Evolutionary conservation across 2,329 filamentous ascomycete genomes (phyloP).

Genomic region (Teratosphaeria viscida): DNA sequence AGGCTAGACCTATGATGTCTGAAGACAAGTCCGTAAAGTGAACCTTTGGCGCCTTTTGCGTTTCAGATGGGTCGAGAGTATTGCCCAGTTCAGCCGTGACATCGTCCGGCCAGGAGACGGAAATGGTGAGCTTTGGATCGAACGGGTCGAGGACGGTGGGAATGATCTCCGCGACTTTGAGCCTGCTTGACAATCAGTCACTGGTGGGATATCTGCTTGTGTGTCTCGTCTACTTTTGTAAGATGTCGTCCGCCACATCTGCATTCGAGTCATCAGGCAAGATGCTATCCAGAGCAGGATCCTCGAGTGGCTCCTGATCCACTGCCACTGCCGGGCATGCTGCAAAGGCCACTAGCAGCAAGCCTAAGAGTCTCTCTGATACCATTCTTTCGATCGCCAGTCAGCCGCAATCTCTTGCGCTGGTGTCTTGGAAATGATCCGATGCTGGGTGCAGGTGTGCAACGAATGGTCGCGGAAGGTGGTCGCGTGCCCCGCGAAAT

Average conservation of each 20-base stretch:
- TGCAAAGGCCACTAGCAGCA: not conserved
- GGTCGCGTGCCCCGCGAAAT: not conserved
- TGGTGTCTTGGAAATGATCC: not conserved
- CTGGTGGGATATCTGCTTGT: not conserved
- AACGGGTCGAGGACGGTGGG: constrained; percentile 48
- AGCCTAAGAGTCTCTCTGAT: not conserved
- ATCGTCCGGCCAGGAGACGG: constrained; percentile 34
- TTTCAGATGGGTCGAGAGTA: constrained; percentile 35
- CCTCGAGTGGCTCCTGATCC: not conserved
- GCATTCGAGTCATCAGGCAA: not conserved
- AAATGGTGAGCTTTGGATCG: constrained; percentile 42
- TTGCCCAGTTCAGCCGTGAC: constrained; percentile 44
- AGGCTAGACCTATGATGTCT: not conserved
- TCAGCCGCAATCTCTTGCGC: not conserved
- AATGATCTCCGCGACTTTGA: constrained; percentile 23
- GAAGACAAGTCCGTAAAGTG: constrained; percentile 10
- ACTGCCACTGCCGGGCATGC: not conserved
- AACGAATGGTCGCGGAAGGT: not conserved
- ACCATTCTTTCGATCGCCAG: not conserved
- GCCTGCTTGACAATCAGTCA: constrained; percentile 7
- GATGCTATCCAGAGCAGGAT: not conserved
- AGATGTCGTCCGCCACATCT: not conserved
- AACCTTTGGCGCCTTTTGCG: constrained; percentile 34
- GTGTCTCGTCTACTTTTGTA: not conserved
- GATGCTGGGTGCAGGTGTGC: not conserved